Base-by-base conservation (phyloP, 768 basidiomycete species). In the Russula virescens region DNA sequence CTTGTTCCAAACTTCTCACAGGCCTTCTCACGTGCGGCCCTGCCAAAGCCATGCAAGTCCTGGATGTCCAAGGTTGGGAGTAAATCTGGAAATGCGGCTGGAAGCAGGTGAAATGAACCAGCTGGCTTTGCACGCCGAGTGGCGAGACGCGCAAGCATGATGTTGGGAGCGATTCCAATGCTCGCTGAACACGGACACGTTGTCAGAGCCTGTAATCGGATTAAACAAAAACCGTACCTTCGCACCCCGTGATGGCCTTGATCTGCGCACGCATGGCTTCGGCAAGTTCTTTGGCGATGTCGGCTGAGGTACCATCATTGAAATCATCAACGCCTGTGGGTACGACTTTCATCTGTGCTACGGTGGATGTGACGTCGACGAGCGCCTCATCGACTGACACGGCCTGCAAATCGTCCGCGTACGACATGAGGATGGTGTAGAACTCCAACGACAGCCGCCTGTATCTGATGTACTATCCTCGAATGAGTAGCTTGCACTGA, bases 371-470 rank as follows among this genome's bases (percentile, higher is more conserved):
- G 18, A 95, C 91, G 61, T 98, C 95, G 63, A 98, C 85, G 25
- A 98, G 80, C 0, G 94, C 96, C 72, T 99, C 97, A 64, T 99
- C 97, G 6, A 98, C 91, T 2, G 94, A 96, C 18, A 98, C 95
- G 2, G 95, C 94, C 75, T 98, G 88, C 3, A 98, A 78, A 67
- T 94, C 92, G 69, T 97, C 92, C 25, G 93, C 91, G 69, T 89
- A 85, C 0, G 81, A 77, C 86, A 98, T 91, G 35, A 98, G 80
- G 58, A 97, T 89, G 5, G 90, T 93, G 73, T 99, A 98, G 72
- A 98, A 98, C 42, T 87, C 80, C 55, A 94, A 74, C 0, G 96
- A 94, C 58, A 87, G 78, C 58, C 88, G 77, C 70, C 90, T 94
- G 75, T 94, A 96, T 69, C 91, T 94, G 68, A 19, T n/a, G 51